phyloP scores from a whole-genome alignment of 768 basidiomycete species.

The Pleurotus sapidus region DNA sequence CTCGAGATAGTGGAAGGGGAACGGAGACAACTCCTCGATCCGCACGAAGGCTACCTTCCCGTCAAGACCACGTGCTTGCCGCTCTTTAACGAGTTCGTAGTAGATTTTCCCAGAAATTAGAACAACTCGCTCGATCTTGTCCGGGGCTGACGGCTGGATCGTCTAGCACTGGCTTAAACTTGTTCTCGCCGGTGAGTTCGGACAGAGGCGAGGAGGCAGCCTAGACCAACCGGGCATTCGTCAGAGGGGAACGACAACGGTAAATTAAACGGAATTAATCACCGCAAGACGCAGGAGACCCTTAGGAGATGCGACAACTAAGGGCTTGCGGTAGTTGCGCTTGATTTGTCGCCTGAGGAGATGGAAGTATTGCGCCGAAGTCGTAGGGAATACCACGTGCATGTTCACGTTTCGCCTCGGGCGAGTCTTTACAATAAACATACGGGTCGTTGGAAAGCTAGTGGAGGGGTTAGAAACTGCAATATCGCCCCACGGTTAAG shows the following conservation, averaged over 20 bases:
- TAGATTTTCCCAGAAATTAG: conserved; percentile 83
- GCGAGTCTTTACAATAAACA: conserved; percentile 24
- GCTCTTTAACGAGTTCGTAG: conserved; percentile 79
- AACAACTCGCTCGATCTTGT: conserved; percentile 61
- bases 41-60: conserved; percentile 65
- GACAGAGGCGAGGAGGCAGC: conserved; percentile 67
- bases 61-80: conserved; percentile 45
- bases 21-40: conserved; percentile 86
- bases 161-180: conserved; percentile 66
- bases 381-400: conserved; percentile 83
- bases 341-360: conserved; percentile 82
- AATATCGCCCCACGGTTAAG: neutral
- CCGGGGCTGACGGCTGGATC: conserved; percentile 39
- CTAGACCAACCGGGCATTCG: conserved; percentile 31
- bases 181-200: conserved; percentile 57
- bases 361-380: conserved; percentile 92
- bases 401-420: conserved; percentile 70
- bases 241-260: neutral
- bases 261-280: conserved; percentile 19
- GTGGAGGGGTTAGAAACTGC: neutral
- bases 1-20: conserved; percentile 66
- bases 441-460: conserved; percentile 80
- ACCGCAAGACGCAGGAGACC: conserved; percentile 77
- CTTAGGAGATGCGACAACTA: conserved; percentile 85
- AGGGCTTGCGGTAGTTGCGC: conserved; percentile 83